phyloP scores from a whole-genome alignment of 371 early-diverging fungal species.

The Coemansia sp. region DNA sequence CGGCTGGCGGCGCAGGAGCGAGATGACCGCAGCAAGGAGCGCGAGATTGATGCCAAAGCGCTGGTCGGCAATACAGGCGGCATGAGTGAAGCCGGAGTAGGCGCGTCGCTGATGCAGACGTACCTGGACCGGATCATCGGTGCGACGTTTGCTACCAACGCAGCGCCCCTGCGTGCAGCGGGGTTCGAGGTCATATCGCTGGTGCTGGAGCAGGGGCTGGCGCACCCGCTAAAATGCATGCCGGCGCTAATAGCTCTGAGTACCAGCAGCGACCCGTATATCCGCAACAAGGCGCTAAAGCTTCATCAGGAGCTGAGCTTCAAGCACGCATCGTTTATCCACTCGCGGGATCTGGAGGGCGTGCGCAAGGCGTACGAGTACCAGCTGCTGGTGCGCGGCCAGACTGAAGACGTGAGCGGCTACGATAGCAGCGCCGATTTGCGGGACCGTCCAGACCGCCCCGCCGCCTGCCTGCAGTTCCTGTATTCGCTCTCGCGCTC shows the following conservation, averaged over 20 bases:
- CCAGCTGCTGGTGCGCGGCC: conserved; percentile 55
- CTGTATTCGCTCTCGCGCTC: conserved; percentile 68
- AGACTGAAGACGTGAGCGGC: conserved; percentile 28
- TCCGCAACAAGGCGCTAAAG: conserved; percentile 68
- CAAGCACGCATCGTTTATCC: conserved; percentile 82
- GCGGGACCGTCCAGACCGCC: conserved; percentile 53
- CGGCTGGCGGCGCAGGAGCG: conserved; percentile 17
- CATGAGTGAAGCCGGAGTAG: conserved; percentile 80
- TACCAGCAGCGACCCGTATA: conserved; percentile 60
- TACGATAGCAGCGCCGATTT: conserved; percentile 47
- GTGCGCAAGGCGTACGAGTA: conserved; percentile 71
- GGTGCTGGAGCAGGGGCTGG: conserved; percentile 81
- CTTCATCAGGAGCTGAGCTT: conserved; percentile 73
- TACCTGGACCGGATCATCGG: conserved; percentile 70
- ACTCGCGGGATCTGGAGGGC: conserved; percentile 71
- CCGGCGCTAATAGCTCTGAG: conserved; percentile 84
- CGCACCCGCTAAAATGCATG: conserved; percentile 85
- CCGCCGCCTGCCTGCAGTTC: conserved; percentile 62
- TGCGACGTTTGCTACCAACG: conserved; percentile 60
- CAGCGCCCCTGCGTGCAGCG: conserved; percentile 50
- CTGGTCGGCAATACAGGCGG: conserved; percentile 77
- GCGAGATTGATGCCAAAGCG: conserved; percentile 65
- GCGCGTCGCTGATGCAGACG: conserved; percentile 80
- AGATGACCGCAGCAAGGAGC: conserved; percentile 24
- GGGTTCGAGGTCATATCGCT: conserved; percentile 78